Evolutionary conservation across 495 filamentous ascomycete genomes (phyloP).

Genomic region (Daldinia grandis): DNA sequence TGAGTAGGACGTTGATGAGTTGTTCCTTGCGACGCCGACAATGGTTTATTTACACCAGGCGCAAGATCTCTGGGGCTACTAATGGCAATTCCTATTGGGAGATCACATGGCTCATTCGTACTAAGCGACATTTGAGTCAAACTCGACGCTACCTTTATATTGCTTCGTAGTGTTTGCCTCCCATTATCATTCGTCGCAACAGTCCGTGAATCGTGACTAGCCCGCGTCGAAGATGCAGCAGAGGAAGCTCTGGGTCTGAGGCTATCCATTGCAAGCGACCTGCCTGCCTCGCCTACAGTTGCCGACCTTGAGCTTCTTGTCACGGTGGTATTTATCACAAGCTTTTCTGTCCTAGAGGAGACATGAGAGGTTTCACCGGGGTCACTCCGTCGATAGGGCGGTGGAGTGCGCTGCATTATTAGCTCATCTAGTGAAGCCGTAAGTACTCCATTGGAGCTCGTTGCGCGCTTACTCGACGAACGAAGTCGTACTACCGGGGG

Average conservation of each 20-base stretch:
- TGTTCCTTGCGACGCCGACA: background rate
- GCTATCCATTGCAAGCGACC: background rate
- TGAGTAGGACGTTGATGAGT: background rate
- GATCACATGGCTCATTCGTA: background rate
- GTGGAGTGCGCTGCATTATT: conserved; percentile 18
- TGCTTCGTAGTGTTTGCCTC: background rate
- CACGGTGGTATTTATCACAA: background rate
- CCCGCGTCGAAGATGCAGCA: background rate
- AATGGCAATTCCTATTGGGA: background rate
- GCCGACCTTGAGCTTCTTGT: background rate
- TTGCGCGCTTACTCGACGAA: conserved; percentile 31
- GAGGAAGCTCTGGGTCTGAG: conserved; percentile 2
- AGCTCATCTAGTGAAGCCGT: conserved; percentile 29
- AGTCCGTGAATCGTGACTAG: background rate
- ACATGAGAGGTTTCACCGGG: background rate
- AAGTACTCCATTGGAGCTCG: conserved; percentile 8
- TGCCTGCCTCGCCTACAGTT: background rate
- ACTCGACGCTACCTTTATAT: background rate
- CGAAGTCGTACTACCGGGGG: conserved; percentile 25
- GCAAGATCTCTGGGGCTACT: background rate
- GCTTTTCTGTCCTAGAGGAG: background rate
- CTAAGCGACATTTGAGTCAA: background rate
- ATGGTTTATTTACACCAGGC: background rate
- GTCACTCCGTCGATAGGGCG: background rate
- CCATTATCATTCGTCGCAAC: background rate